Percentiles rank a stretch among this genome's conserved stretches.
Conservation (phyloP, 495 filamentous ascomycete genomes). For the Neurospora tetraspora region DNA sequence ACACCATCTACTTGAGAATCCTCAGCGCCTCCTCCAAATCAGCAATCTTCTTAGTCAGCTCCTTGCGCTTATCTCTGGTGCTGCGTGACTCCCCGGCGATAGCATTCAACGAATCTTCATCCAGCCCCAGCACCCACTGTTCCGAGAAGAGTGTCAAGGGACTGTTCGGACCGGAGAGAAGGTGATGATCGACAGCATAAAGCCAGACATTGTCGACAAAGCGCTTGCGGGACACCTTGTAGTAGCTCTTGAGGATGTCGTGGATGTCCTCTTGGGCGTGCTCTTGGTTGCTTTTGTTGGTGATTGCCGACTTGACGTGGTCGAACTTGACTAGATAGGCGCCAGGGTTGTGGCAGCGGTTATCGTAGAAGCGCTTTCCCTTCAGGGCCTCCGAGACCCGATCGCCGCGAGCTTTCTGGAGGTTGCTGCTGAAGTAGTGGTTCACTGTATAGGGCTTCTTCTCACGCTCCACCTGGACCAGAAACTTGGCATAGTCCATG, state of each 20-base stretch:
- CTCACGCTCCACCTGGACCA: conserved; percentile 40
- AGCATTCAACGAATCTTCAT: conserved; percentile 18
- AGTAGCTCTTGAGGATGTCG: conserved; percentile 50
- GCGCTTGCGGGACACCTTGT: conserved; percentile 44
- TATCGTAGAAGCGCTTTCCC: not conserved
- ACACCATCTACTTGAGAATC: conserved; percentile 14
- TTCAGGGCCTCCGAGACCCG: conserved; percentile 16
- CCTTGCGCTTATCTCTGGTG: conserved; percentile 13
- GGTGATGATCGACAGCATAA: conserved; percentile 24
- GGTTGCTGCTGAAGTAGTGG: conserved; percentile 41
- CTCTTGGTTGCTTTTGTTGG: conserved; percentile 36
- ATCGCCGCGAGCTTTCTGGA: conserved; percentile 29
- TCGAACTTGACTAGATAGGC: not conserved
- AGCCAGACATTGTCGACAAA: conserved; percentile 48
- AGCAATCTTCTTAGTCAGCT: conserved; percentile 17
- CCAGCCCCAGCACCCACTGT: conserved; percentile 24
- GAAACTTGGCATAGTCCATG: conserved; percentile 30
- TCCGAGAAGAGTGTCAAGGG: conserved; percentile 24
- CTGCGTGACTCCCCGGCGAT: conserved; percentile 26
- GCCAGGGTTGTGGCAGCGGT: not conserved
- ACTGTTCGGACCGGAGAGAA: conserved; percentile 23
- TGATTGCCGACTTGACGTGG: conserved; percentile 8
- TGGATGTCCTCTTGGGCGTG: conserved; percentile 43
- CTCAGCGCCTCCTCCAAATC: conserved; percentile 17
- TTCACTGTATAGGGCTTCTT: conserved; percentile 41